Evolutionary conservation across 2,329 filamentous ascomycete genomes (phyloP).

Genomic region (Alternaria angustiovoidea): DNA sequence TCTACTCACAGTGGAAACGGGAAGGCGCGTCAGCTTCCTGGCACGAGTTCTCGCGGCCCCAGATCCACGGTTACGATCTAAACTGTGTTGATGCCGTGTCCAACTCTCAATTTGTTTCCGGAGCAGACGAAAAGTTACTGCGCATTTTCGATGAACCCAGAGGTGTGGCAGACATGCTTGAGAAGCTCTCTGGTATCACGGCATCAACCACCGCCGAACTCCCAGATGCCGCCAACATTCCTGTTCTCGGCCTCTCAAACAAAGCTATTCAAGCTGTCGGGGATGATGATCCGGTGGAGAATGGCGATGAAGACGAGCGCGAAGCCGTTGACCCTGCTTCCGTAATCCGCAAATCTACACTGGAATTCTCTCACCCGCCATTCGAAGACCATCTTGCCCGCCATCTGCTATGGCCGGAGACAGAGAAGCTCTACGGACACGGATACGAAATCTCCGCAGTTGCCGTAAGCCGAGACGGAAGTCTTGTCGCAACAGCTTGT

Average conservation of each 20-base stretch:
- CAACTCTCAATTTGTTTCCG: constrained; percentile 82
- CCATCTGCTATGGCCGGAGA: constrained; percentile 93
- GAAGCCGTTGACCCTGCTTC: constrained; percentile 65
- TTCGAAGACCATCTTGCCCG: constrained; percentile 89
- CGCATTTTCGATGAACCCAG: constrained; percentile 92
- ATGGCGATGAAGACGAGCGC: constrained; percentile 59
- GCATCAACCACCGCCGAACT: constrained; percentile 50
- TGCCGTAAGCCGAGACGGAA: constrained; percentile 76
- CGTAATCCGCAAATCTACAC: constrained; percentile 65
- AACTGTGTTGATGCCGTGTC: constrained; percentile 88
- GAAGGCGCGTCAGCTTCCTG: constrained; percentile 64
- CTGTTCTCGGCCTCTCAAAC: constrained; percentile 93
- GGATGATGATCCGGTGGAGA: constrained; percentile 41
- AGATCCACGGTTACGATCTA: constrained; percentile 97
- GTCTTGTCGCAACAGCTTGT: constrained; percentile 87
- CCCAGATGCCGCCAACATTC: constrained; percentile 92
- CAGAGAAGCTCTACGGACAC: constrained; percentile 96
- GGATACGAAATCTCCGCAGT: constrained; percentile 95
- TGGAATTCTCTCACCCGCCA: constrained; percentile 77
- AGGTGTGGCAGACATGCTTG: constrained; percentile 78
- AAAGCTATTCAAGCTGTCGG: constrained; percentile 75
- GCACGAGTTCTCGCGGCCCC: constrained; percentile 95
- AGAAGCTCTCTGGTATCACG: constrained; percentile 69
- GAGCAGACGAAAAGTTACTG: constrained; percentile 97
- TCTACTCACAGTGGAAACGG: constrained; percentile 81